Conservation (phyloP, 2,329 filamentous ascomycete species). For the Emydomyces testavorans region DNA sequence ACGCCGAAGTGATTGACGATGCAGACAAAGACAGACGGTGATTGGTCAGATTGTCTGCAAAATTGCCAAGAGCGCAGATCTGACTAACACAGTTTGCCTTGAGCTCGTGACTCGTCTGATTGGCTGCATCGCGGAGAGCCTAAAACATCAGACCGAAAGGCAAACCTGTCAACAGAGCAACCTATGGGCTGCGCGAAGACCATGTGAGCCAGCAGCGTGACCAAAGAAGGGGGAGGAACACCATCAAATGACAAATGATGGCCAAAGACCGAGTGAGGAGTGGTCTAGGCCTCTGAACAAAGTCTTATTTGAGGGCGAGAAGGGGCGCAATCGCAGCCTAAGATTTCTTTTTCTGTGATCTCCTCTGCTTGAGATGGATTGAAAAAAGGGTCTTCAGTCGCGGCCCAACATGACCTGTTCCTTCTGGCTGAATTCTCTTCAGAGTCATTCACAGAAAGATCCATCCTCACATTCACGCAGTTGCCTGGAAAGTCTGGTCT, state of each 20-base stretch:
- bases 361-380: too few species aligned
- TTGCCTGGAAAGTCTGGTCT: not conserved
- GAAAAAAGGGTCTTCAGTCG: too few species aligned
- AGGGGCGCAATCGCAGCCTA: not conserved
- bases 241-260: conserved; percentile 1
- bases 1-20: not conserved
- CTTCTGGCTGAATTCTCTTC: too few species aligned
- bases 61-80: not conserved
- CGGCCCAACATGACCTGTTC: too few species aligned
- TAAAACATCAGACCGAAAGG: not conserved
- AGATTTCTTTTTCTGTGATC: too few species aligned
- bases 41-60: not conserved
- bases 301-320: too few species aligned
- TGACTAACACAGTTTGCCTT: not conserved
- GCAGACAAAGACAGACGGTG: not conserved
- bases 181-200: not conserved
- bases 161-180: not conserved
- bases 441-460: too few species aligned
- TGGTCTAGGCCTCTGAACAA: too few species aligned
- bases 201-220: conserved; percentile 2
- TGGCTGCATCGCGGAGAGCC: not conserved
- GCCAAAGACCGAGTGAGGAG: too few species aligned
- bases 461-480: not conserved
- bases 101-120: not conserved
- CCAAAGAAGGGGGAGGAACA: not conserved